Base-by-base conservation (phyloP, 352 stramenopile genomes). In the Phytophthora crassamura region DNA sequence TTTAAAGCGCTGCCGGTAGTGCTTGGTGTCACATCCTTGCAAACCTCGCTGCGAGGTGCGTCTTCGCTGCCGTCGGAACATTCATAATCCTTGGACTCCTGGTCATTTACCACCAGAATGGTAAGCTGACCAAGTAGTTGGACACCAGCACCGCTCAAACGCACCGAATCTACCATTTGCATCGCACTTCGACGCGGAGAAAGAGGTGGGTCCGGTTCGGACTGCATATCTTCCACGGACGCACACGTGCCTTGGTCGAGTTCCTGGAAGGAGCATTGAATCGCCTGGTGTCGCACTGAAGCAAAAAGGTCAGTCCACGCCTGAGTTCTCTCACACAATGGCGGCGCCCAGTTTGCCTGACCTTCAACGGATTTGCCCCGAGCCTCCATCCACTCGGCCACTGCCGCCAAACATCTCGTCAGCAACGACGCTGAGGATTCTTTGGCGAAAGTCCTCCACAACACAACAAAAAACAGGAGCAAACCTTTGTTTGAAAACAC, bases 401-500 rank as follows among this genome's bases (percentile, higher is more conserved):
- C 73, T 81, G 34, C 12, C 40, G 32, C 28, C 22, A 25, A 53
- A 32, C 32, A 58, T 14, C 7, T 16, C 16, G 41, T 61, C 22
- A 48, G 7, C 43, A 38, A 51, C 15, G 11, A 25, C 9, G 8
- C 32, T 5, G 28, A n/a, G 22, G 5, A 25, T 15, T 16, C 35
- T 40, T 42, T 25, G 22, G 22, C 22, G 9, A 4, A 11, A 25
- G 20, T 10, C 8, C 47, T 32, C n/a, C 20, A 54, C 12, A n/a
- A n/a, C n/a, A n/a, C n/a, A n/a, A n/a, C n/a, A n/a, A n/a, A n/a
- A n/a, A 20, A 16, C 11, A 40, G 12, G 12, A 30, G n/a, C 39
- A 30, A 56, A 81, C 73, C 60, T 74, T 74, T 70, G 46, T 69
- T 25, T 15, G 73, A 75, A 28, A 81, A 78, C 14, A 64, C 46